phyloP scores from a whole-genome alignment of 208 protist genomes.

The Leptomonas pyrrhocoris region DNA sequence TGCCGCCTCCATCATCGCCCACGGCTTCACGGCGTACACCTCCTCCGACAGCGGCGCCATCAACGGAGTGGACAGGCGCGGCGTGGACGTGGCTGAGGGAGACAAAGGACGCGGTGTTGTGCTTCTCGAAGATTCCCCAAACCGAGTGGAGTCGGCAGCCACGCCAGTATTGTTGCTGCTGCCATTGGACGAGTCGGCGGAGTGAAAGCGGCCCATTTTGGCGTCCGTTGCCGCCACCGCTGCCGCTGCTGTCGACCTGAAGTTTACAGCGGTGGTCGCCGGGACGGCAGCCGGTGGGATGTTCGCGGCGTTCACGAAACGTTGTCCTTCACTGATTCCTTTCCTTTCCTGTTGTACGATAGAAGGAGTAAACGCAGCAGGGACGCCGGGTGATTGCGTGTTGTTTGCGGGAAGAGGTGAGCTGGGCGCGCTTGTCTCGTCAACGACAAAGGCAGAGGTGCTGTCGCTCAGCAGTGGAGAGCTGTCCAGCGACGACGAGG shows the following conservation, averaged over 20 bases:
- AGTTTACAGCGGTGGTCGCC: not conserved
- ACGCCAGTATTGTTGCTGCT: constrained; percentile 1
- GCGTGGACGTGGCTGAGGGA: constrained; percentile 2
- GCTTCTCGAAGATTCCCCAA: constrained; percentile 1
- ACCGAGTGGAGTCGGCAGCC: not conserved
- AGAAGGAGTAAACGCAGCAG: constrained; percentile 1
- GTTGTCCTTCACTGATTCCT: not conserved
- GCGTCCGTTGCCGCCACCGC: too few relatives aligned
- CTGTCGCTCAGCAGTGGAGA: not conserved
- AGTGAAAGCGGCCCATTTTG: not conserved
- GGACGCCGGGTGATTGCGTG: not conserved
- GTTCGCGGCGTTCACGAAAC: not conserved
- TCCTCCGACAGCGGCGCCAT: constrained; percentile 11
- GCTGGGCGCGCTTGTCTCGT: not conserved
- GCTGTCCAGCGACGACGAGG: not conserved
- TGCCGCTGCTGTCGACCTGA: not conserved
- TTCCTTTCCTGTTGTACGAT: not conserved
- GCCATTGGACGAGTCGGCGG: not conserved
- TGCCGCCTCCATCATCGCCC: not conserved
- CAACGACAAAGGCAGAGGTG: not conserved
- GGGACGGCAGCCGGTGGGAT: not conserved
- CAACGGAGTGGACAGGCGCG: not conserved
- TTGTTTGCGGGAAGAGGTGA: not conserved
- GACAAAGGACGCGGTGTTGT: not conserved
- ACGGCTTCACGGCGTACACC: constrained; percentile 4